Evolutionary conservation across 805 yeast genomes (phyloP).

Genomic region (Yamadazyma kitorensis): DNA sequence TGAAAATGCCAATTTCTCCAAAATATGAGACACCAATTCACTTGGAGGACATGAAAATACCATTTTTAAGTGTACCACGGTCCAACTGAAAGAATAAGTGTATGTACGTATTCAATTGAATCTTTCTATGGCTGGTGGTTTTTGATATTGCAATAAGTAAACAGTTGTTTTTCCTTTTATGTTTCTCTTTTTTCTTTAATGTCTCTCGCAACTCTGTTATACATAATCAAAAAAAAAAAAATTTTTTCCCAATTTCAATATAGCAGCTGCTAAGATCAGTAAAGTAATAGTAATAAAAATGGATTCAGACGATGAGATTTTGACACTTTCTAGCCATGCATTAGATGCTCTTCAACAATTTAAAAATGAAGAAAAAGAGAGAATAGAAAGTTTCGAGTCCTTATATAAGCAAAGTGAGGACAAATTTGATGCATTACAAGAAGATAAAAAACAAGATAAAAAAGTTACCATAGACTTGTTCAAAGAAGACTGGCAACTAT

Average conservation of each 20-base stretch:
- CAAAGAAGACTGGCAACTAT: conserved; percentile 90
- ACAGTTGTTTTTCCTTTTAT: no score
- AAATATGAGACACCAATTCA: conserved; percentile 21
- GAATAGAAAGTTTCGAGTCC: conserved; percentile 53
- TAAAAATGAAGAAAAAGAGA: conserved; percentile 56
- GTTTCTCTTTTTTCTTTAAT: no score
- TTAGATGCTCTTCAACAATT: conserved; percentile 64
- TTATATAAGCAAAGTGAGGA: conserved; percentile 59
- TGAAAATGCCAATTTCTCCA: conserved; percentile 29
- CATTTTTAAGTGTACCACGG: no score
- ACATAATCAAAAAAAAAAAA: no score
- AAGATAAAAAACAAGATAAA: conserved; percentile 11
- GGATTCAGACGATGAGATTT: conserved; percentile 43
- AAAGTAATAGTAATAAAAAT: no score
- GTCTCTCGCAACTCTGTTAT: no score
- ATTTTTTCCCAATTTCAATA: no score
- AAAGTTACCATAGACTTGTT: conserved; percentile 65
- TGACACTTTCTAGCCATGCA: conserved; percentile 47
- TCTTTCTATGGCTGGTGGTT: no score
- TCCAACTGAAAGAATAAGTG: no score
- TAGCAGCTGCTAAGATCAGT: no score
- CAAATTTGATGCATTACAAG: conserved; percentile 45
- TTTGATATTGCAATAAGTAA: no score
- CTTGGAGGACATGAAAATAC: conserved; percentile 25
- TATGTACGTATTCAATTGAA: no score